Conservation (phyloP, 331 rosid genomes). For the Rosa hybrid region DNA sequence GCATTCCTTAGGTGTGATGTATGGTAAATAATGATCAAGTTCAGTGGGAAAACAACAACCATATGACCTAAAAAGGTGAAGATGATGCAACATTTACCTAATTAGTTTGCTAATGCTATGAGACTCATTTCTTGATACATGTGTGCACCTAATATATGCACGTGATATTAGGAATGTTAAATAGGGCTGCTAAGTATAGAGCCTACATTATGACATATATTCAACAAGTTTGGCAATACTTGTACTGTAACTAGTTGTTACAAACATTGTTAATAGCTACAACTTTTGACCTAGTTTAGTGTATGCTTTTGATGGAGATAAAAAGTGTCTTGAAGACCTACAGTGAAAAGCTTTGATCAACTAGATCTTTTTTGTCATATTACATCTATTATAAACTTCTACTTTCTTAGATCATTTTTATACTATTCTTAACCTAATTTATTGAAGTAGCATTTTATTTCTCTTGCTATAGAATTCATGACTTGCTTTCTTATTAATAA, state of each 20-base stretch:
- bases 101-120: neutral
- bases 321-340: neutral
- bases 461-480: no score
- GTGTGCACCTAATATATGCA: neutral
- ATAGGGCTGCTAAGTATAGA: neutral
- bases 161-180: conserved; percentile 11
- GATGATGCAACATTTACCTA: neutral
- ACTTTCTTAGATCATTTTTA: neutral
- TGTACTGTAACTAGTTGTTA: neutral
- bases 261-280: neutral
- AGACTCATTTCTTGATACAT: neutral
- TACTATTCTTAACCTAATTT: no score
- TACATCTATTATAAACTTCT: neutral
- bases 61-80: neutral
- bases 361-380: neutral
- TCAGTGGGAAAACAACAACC: neutral
- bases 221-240: conserved; percentile 1
- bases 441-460: neutral
- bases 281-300: neutral
- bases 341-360: neutral
- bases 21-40: neutral
- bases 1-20: neutral
- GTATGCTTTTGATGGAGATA: neutral
- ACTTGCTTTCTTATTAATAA: neutral
- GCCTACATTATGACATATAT: neutral